Evolutionary conservation across 495 filamentous ascomycete species (phyloP).

Genomic region (Aspergillus panamensis): DNA sequence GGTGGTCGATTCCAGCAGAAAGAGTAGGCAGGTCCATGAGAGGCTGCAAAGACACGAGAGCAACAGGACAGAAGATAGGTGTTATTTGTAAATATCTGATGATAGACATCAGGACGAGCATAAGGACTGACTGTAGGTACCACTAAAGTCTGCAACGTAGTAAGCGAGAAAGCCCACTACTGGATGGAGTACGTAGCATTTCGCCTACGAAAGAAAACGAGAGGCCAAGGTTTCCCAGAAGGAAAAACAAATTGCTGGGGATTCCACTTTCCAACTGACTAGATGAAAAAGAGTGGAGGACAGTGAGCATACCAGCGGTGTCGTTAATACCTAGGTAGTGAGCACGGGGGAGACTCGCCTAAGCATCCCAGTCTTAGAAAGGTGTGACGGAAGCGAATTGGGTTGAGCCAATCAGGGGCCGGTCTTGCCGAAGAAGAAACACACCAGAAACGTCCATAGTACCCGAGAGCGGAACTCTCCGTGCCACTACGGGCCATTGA

Average conservation of each 20-base stretch:
- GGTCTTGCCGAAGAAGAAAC: constrained; percentile 35
- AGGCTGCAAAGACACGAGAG: neutral
- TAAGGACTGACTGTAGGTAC: neutral
- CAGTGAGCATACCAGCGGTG: neutral
- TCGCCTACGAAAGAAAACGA: neutral
- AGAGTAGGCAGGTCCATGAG: neutral
- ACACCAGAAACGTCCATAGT: neutral
- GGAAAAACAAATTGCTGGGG: neutral
- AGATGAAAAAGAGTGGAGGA: neutral
- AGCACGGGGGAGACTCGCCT: constrained; percentile 29
- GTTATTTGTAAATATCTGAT: neutral
- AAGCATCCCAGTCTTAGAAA: constrained; percentile 45
- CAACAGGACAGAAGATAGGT: neutral
- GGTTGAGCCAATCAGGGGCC: constrained; percentile 34
- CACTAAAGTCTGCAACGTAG: neutral
- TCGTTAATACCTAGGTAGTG: neutral
- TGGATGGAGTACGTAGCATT: neutral
- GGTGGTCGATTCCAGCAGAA: neutral
- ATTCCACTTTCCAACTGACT: neutral
- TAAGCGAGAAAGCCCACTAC: neutral
- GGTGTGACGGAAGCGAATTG: constrained; percentile 18
- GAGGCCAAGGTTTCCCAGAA: neutral
- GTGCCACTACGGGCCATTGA: neutral
- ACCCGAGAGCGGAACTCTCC: neutral
- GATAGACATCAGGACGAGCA: neutral